These are phyloP conservation scores for Sistotremastrum niveocremeum DNA, from an alignment of 768 basidiomycete genomes.

Conservation along the genomic window DNA sequence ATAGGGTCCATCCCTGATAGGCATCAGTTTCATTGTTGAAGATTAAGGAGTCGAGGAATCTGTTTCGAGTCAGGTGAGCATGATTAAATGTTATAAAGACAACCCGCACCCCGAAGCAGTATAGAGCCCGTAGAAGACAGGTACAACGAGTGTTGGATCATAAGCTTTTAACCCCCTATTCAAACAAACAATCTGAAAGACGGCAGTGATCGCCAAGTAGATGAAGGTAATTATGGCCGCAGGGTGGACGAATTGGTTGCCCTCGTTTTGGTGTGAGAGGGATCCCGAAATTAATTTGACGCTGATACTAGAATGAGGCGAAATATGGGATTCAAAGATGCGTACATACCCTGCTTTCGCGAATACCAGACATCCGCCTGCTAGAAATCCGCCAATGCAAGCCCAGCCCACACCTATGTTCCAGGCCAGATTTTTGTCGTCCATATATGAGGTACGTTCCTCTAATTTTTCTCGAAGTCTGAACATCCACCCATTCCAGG, in stretches of 20 bases:
- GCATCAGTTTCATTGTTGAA: slow-evolving; percentile 80
- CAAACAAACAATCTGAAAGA: slow-evolving; percentile 83
- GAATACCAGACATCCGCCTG: slow-evolving; percentile 83
- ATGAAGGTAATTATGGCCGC: slow-evolving; percentile 54
- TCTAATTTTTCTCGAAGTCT: slow-evolving; percentile 55
- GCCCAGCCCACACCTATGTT: slow-evolving; percentile 90
- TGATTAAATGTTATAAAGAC: background rate
- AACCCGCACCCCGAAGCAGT: slow-evolving; percentile 59
- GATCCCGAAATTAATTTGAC: slow-evolving; percentile 70
- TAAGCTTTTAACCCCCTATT: slow-evolving; percentile 85
- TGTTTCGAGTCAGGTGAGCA: slow-evolving; percentile 9
- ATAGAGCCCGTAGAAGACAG: slow-evolving; percentile 89
- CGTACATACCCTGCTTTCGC: slow-evolving; percentile 52
- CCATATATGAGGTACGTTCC: slow-evolving; percentile 60
- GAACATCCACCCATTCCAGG: slow-evolving; percentile 34
- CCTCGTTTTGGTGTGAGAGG: slow-evolving; percentile 65
- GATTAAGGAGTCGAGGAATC: slow-evolving; percentile 54
- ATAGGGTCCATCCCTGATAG: slow-evolving; percentile 81
- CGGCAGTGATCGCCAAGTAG: slow-evolving; percentile 51
- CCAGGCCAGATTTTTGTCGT: slow-evolving; percentile 81
- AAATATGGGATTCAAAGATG: slow-evolving; percentile 1
- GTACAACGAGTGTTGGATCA: slow-evolving; percentile 84
- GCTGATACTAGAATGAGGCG: slow-evolving; percentile 20
- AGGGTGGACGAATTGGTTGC: slow-evolving; percentile 76
- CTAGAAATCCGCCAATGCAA: slow-evolving; percentile 80